Evolutionary conservation across 2,329 filamentous ascomycete species (phyloP), one percentile per base, ranked within the genome.

Genomic region (Calonectria crousiana): DNA sequence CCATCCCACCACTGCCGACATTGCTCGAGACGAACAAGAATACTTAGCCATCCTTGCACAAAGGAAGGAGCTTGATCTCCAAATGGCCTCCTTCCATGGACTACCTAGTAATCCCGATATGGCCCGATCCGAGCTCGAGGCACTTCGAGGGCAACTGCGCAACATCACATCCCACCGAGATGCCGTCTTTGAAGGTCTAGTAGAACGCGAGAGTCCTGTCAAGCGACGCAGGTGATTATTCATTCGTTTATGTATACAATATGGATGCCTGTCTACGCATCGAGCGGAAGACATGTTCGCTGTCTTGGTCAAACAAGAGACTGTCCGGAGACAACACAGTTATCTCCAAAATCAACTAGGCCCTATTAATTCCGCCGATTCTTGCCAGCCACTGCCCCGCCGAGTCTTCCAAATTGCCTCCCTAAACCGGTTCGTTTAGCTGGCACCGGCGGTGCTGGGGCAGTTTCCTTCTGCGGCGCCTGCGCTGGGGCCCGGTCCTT

Each of bases 151-250:
- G 2, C 91, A 95, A 80, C 86, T 98, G 58, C 88, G 89, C 49
- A 85, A 86, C 13, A 84, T 95, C 67, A 92, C 89, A 34, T 88
- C 88, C 76, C 88, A 89, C 78, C 90, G 95, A 69, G 95, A 98
- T 82, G 88, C 86, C 36, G 87, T 95, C 69, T 97, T 98, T 82
- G 95, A 96, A 81, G 90, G 89, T 2, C 82, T 97, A 60, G 91
- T 95, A 3, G 91, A 92, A 78, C 87, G 88, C 51, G 90, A 91
- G 81, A 92, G 90, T 69, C 90, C 90, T 2, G 84, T 86, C 71
- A 89, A 87, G 75, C 78, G 82, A 68, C 79, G 79, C 66, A 84
- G 81, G 79, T 82, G 76, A 81, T 47, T 47, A 58, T 75, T 66
- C 62, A 60, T 72, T 49, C 18, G 49, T 51, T 26, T 20, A 30